Evolutionary conservation across 73 alveolate genomes (phyloP), one percentile per base, ranked within the genome.

Genomic region (Effrenium voratum): DNA sequence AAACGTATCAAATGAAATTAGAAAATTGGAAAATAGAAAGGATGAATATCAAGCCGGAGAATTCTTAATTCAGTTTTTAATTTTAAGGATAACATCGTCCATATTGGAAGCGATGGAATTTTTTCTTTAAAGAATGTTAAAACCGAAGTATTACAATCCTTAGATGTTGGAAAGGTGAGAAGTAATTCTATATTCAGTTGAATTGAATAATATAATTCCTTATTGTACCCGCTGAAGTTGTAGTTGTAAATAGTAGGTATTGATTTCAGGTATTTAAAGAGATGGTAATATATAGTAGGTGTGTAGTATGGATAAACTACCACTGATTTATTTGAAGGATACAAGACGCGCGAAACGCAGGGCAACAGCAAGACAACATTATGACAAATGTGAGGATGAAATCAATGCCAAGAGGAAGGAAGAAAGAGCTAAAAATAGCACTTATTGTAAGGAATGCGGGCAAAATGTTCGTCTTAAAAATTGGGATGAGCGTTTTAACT

Each of bases 401-500:
- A 41, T 28, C 36, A 49, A 49, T 75, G 57, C 40, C 5, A 13
- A 68, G 80, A 32, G 28, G 36, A 68, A 46, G 5, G 84, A 3
- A 32, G 32, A 40, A 15, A 73, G 84, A 40, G 55, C 26, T 40
- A 70, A 60, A 10, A 26, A 70, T 70, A 32, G 36, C 84, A 73
- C 55, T 16, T 73, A 38, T 38, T 73, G 84, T 52, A 32, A 26
- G 15, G 10, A 73, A 6, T 73, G 84, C 22, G 84, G 84, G 36
- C 84, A 73, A 73, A 73, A 73, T 73, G 84, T 73, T 34, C 55
- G 34, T 5, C 38, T 12, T 73, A 38, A 73, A 73, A 26, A 73
- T 40, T 73, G 84, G 84, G 84, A 73, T 12, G 84, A 73, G 41
- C 84, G 41, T 73, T 73, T 73, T 32, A 34, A 73, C 84, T 73